These are phyloP conservation scores for Globisporangium acanthophoron DNA, from an alignment of 352 stramenopile genomes.

Conservation along the genomic window DNA sequence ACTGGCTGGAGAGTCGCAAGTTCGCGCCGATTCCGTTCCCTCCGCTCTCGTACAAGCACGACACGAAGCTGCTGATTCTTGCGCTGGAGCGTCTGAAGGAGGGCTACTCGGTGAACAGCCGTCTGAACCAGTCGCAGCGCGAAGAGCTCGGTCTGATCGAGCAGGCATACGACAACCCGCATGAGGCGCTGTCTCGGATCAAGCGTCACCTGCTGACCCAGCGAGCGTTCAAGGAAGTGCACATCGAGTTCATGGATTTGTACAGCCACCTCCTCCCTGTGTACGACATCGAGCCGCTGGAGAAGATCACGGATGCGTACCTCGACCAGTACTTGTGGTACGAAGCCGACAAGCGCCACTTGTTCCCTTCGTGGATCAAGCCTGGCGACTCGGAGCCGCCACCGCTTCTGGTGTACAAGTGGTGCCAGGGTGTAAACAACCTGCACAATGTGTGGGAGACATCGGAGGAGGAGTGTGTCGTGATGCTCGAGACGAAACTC, in stretches of 20 bases:
- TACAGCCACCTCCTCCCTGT: constrained; percentile 99
- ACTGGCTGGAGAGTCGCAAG: constrained; percentile 99
- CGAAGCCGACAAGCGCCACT: constrained; percentile 98
- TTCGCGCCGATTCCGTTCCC: constrained; percentile 99
- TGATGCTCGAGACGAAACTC: constrained; percentile 98
- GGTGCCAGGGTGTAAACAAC: constrained; percentile 99
- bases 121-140: constrained; percentile 96
- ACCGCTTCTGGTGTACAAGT: constrained; percentile 99
- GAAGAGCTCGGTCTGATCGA: constrained; percentile 99
- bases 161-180: constrained; percentile 99
- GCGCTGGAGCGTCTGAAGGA: constrained; percentile 99
- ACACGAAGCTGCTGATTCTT: constrained; percentile 99
- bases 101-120: constrained; percentile 96
- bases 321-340: constrained; percentile 99
- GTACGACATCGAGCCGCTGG: constrained; percentile 98
- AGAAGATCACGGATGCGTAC: constrained; percentile 99
- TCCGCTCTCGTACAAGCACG: constrained; percentile 99
- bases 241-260: constrained; percentile 99
- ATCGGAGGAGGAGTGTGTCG: constrained; percentile 97
- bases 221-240: constrained; percentile 99
- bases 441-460: constrained; percentile 98
- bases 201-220: constrained; percentile 99
- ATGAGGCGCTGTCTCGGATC: constrained; percentile 97
- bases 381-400: constrained; percentile 98
- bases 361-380: constrained; percentile 99